Evolutionary conservation across 2,329 filamentous ascomycete species (phyloP), one percentile per base, ranked within the genome.

Genomic region (Graphiopsis chlorocephala): DNA sequence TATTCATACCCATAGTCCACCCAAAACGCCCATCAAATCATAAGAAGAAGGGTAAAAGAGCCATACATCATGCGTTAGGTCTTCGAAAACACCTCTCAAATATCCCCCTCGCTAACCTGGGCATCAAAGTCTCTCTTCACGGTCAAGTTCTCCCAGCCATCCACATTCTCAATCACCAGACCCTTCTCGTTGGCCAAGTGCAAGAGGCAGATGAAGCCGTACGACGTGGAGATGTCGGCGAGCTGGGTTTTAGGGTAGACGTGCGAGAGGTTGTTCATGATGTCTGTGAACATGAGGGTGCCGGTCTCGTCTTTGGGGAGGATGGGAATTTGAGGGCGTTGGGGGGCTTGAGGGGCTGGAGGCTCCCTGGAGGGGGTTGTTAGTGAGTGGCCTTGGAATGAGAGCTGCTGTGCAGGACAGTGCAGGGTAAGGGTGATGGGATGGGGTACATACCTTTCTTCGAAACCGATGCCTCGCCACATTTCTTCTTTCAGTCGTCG

Each of bases 101-200:
- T 62, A 33, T 62, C 60, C 14, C 60, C 60, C 35, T 62, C 48
- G 1, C 48, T 23, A 12, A 62, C 35, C 33, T 62, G 60, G 33
- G 60, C 60, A n/a, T 53, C 60, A 11, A 62, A 62, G 15, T 85
- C 83, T 65, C 76, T 79, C 58, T 78, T 72, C 25, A 85, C 83
- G 1, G 72, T 78, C 68, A 85, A 69, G 65, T 85, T 81, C 60
- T 78, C 76, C 68, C 81, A 82, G 11, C 76, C 78, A 35, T 84
- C 81, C 50, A 85, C 80, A 63, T 87, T 88, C 69, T 90, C 85
- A 67, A 97, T 90, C 26, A 90, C 83, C 45, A 97, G 81, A 0
- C 93, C 93, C 80, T 96, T 94, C 75, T 97, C 93, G 78, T 97
- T 97, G 66, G 93, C 93, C 72, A 97, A 76, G 78, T 97, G 93